Base-by-base conservation (phyloP, 495 filamentous ascomycete species). In the Penicillium subrubescens region DNA sequence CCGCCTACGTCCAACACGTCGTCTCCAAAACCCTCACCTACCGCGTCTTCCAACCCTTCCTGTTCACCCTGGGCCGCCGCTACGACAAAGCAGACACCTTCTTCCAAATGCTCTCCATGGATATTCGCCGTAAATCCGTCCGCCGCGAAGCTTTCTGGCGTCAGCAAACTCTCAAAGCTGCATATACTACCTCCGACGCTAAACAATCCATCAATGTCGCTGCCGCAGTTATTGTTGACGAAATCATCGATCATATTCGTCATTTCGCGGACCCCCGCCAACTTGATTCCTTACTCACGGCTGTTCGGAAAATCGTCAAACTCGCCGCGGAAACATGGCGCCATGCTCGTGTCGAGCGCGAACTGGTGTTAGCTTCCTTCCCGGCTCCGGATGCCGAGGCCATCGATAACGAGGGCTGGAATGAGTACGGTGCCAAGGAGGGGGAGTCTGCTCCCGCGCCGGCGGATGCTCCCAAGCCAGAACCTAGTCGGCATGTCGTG, bases 281-380 rank as follows among this genome's bases (percentile, higher is more conserved):
- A 57, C 75, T 85, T 41, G 85, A 89, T 37, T 71, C 81, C 3
- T 77, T 88, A 10, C 72, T 79, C 14, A 78, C 72, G 1, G 81
- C 77, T 10, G 82, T 89, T 11, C 76, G 83, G 29, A 81, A 82
- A 58, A 86, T 88, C 52, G 87, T 89, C 23, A 89, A 89, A 61
- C 79, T 86, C 7, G 87, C 87, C 0, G 85, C 87, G 0, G 87
- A 89, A 60, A 88, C 87, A 4, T 89, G 87, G 87, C 75, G 87
- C 23, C 84, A 86, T 68, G 87, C 87, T 0, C 82, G 87, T 1
- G 83, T 89, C 54, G 87, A 89, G 67, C 79, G 84, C 14, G 86
- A 87, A 70, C 84, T 87, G 55, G 84, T 89, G 34, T 74, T 81
- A 5, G 87, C 87, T 1, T 78, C 73, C 0, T 83, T 88, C 69